Percentiles rank a stretch among this genome's conserved stretches.
These are phyloP conservation scores for Obelidium mucronatum DNA, from an alignment of 192 early-diverging fungal genomes.

Conservation along the genomic window DNA sequence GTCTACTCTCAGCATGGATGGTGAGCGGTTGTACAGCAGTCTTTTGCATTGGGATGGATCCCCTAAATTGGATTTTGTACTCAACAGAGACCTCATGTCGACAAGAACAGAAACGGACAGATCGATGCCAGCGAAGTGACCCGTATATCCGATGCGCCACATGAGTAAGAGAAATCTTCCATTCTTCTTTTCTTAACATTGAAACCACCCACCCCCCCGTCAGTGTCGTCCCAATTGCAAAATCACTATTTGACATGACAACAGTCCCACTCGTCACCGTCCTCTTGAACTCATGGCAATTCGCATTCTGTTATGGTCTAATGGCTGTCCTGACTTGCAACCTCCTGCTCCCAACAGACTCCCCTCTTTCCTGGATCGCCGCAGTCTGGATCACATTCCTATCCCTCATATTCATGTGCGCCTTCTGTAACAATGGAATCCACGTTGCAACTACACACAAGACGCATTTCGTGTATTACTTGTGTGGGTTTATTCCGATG, in stretches of 20 bases:
- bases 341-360: background rate
- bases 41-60: background rate
- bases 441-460: background rate
- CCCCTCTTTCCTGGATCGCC: background rate
- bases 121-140: background rate
- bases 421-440: background rate
- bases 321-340: background rate
- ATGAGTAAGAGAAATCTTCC: background rate
- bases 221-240: background rate
- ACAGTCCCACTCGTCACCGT: background rate
- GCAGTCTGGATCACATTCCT: background rate
- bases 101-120: background rate
- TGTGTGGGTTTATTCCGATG: background rate
- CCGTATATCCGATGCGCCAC: background rate
- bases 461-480: background rate
- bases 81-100: background rate
- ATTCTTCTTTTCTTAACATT: background rate
- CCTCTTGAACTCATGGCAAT: background rate
- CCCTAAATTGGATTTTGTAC: background rate
- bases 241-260: background rate
- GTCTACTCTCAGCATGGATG: background rate
- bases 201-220: background rate
- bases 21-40: background rate
- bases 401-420: conserved; percentile 10
- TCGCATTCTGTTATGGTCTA: background rate